phyloP scores from a whole-genome alignment of 306 rosid species.

The Mimosa bimucronata region DNA sequence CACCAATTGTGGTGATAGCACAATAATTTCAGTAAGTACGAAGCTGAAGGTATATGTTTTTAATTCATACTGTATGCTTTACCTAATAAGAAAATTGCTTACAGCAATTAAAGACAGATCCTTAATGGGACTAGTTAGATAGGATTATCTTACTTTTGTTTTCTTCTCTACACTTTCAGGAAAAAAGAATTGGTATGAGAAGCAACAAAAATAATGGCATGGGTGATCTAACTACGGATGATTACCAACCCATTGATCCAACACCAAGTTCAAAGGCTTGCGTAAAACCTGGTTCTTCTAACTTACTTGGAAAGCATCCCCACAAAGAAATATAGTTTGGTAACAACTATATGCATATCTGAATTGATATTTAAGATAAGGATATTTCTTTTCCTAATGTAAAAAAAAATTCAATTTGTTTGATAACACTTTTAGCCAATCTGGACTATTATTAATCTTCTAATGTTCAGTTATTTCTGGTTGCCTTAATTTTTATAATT shows the following conservation, averaged over 20 bases:
- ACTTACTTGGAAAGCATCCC: too few relatives aligned
- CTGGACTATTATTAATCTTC: too few relatives aligned
- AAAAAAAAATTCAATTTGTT: too few relatives aligned
- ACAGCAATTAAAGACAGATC: neutral
- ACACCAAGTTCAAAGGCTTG: slow-evolving; percentile 56
- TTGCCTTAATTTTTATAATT: too few relatives aligned
- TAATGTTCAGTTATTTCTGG: too few relatives aligned
- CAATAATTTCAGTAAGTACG: slow-evolving; percentile 43
- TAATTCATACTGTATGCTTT: slow-evolving; percentile 18
- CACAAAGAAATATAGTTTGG: too few relatives aligned
- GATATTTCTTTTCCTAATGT: too few relatives aligned
- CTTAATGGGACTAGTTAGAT: neutral
- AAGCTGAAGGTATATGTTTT: slow-evolving; percentile 66
- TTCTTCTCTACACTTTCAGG: slow-evolving; percentile 49
- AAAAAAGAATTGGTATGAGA: slow-evolving; percentile 21
- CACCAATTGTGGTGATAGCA: slow-evolving; percentile 36
- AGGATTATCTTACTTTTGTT: slow-evolving; percentile 20
- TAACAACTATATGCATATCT: too few relatives aligned
- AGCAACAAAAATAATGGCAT: slow-evolving; percentile 16
- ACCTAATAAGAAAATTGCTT: neutral
- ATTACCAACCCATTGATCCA: slow-evolving; percentile 70
- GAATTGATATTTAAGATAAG: too few relatives aligned
- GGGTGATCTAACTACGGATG: slow-evolving; percentile 49
- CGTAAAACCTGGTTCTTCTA: slow-evolving; percentile 43
- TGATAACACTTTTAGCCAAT: too few relatives aligned